A percentile compares a stretch with the other conserved stretches of the same genome.
These are phyloP conservation scores for Phytophthora sp. DNA, from an alignment of 352 stramenopile genomes.

Conservation along the genomic window DNA sequence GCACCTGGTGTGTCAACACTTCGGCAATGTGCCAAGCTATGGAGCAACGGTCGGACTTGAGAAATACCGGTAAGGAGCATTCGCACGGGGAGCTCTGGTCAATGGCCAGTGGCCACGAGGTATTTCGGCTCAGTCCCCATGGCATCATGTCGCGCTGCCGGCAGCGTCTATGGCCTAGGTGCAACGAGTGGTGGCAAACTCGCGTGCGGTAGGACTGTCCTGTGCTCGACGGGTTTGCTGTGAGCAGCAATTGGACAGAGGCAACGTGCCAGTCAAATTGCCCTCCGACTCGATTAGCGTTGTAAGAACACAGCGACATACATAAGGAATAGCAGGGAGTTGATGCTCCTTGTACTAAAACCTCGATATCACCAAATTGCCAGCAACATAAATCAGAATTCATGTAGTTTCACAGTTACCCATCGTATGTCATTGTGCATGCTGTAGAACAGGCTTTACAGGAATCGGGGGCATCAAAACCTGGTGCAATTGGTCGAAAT, in stretches of 20 bases:
- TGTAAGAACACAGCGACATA: not conserved
- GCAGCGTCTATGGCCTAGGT: not conserved
- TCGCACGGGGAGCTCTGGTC: not conserved
- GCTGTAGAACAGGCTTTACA: not conserved
- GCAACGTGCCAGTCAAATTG: conserved; percentile 17
- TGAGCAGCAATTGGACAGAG: not conserved
- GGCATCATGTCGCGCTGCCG: not conserved
- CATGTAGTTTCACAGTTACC: not conserved
- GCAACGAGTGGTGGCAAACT: conserved; percentile 16
- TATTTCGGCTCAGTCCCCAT: conserved; percentile 1
- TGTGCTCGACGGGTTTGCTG: no score
- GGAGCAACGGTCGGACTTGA: no score
- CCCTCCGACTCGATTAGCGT: conserved; percentile 21
- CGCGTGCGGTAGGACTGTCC: conserved; percentile 13
- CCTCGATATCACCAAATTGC: not conserved
- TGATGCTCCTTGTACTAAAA: not conserved
- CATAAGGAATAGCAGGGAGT: not conserved
- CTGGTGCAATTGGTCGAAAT: not conserved
- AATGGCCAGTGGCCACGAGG: not conserved
- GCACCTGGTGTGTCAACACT: conserved; percentile 6
- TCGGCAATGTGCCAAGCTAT: conserved; percentile 6
- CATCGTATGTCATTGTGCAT: not conserved
- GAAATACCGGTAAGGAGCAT: conserved; percentile 5
- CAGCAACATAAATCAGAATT: not conserved
- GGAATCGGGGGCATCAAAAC: not conserved